Base-by-base conservation (phyloP, 176 grass and related monocot genomes). In the Juncus effusus region DNA sequence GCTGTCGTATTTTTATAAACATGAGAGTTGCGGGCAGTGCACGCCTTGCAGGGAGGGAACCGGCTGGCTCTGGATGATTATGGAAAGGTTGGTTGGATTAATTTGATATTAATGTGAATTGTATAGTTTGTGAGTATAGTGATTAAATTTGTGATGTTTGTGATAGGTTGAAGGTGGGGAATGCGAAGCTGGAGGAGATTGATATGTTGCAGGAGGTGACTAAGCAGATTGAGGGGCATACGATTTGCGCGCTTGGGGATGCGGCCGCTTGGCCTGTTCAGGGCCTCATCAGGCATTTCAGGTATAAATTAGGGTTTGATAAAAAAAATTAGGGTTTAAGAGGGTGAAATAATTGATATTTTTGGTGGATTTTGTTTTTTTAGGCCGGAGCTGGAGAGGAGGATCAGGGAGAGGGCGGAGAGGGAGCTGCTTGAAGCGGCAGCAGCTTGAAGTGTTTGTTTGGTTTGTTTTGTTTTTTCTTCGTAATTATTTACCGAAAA, bases 141-240 rank as follows among this genome's bases (percentile, higher is more conserved):
- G 19, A 28, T 28, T 28, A 28, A 28, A 28, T 28, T 28, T 28
- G 19, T 28, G 19, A 28, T 28, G 19, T 28, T 28, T 28, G 19
- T 28, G 19, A 28, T 28, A 95, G 90, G 75, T 60, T 96, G 14
- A 96, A 96, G 74, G 87, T 87, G n/a, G 91, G 91, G 42, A 90
- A 96, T 19, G 87, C 91, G 1, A 87, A 85, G 76, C 69, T 96
- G 36, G 87, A 96, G 70, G 91, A 96, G 77, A 96, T 96, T 2
- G 91, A 96, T 61, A 96, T 90, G 84, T 84, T 96, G 69, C 91
- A 96, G 49, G 87, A 90, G 76, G 78, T 96, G 37, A 96, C 91
- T 0, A 90, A 96, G 74, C 91, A 96, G 80, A 90, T 96, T 38
- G 91, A 96, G 80, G 91, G 87, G n/a, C 87, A 90, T 63, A 96